These are phyloP conservation scores for Balansia obtecta DNA, from an alignment of 2,329 filamentous ascomycete genomes.

Conservation along the genomic window DNA sequence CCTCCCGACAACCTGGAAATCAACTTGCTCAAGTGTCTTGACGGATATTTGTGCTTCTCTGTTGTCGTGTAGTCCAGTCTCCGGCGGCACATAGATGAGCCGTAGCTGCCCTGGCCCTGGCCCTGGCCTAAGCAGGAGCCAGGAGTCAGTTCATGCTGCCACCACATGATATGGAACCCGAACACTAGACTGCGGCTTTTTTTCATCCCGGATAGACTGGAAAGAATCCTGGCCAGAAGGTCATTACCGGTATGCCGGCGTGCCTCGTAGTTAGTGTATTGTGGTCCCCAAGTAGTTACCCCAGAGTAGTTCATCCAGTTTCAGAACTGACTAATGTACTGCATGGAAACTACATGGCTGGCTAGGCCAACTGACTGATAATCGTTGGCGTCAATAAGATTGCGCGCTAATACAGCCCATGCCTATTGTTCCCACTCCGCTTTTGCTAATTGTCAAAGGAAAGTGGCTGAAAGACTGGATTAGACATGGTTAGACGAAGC, in stretches of 20 bases:
- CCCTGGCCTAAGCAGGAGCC: no score
- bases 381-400: background rate
- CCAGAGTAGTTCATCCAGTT: background rate
- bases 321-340: slow-evolving; percentile 6
- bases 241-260: background rate
- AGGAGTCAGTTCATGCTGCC: background rate
- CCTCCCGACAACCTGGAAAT: no score
- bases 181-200: background rate
- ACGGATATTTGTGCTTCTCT: no score
- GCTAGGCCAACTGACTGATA: background rate
- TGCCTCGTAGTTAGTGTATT: background rate
- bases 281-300: background rate
- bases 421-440: slow-evolving; percentile 4
- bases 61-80: no score
- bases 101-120: no score
- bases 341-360: background rate
- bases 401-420: background rate
- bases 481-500: background rate
- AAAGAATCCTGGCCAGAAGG: background rate
- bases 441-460: background rate
- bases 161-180: background rate
- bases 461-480: background rate
- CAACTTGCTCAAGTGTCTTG: no score
- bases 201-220: background rate
- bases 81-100: no score